Evolutionary conservation across 345 rosid species (phyloP).

Genomic region (Psidium guajava): DNA sequence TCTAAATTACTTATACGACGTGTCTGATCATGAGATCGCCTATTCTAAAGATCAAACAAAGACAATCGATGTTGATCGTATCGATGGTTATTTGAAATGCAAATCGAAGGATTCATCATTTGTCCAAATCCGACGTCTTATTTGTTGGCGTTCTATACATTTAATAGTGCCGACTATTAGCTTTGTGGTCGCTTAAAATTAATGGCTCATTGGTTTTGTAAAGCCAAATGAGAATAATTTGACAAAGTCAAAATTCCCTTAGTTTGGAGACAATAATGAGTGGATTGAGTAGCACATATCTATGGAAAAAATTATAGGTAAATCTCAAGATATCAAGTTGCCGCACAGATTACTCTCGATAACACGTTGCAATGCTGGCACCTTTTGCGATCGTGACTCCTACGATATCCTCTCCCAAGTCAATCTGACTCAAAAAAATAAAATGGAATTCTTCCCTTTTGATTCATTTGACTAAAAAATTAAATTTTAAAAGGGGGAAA

Average conservation of each 20-base stretch:
- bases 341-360: no score
- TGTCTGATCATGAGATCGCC: background rate
- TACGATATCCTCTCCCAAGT: background rate
- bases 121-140: background rate
- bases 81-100: background rate
- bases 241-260: background rate
- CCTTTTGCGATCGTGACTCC: background rate
- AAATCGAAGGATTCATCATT: background rate
- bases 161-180: background rate
- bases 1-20: background rate
- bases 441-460: no score
- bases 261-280: background rate
- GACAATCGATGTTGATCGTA: background rate
- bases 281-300: no score
- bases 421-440: no score
- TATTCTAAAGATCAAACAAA: background rate
- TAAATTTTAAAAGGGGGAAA: no score
- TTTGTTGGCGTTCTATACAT: background rate
- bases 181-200: accelerated
- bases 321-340: background rate
- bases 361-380: background rate
- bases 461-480: no score
- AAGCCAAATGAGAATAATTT: background rate
- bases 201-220: background rate
- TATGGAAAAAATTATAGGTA: background rate